phyloP scores from a whole-genome alignment of 108 stramenopile species.

The Cyclotella choctawhatcheeana region DNA sequence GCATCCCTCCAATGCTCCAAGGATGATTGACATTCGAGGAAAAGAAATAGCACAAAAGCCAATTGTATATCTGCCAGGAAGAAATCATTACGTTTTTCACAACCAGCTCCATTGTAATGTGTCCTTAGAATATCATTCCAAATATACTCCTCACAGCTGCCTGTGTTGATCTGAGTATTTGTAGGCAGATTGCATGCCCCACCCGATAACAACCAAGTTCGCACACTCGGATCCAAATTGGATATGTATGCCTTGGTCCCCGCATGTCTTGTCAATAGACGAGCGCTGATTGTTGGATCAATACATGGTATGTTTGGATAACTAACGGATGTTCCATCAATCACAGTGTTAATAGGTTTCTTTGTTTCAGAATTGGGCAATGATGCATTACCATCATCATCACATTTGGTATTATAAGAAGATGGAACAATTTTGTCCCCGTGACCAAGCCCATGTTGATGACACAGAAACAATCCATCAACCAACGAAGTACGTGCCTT shows the following conservation, averaged over 20 bases:
- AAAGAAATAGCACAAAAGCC: conserved; percentile 69
- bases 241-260: conserved; percentile 72
- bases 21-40: conserved; percentile 75
- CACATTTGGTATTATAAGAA: too few species aligned
- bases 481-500: conserved; percentile 40
- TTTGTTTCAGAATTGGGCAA: background rate
- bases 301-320: conserved; percentile 82
- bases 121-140: conserved; percentile 47
- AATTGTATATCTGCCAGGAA: conserved; percentile 84
- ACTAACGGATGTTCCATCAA: conserved; percentile 56
- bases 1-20: conserved; percentile 84
- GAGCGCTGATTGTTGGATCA: conserved; percentile 43
- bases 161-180: background rate
- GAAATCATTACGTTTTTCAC: conserved; percentile 13
- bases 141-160: conserved; percentile 40
- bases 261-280: conserved; percentile 53
- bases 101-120: conserved; percentile 58
- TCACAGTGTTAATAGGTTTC: conserved; percentile 3
- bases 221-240: conserved; percentile 51
- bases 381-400: too few species aligned
- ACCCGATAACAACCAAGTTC: conserved; percentile 59
- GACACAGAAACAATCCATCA: conserved; percentile 19
- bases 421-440: conserved; percentile 78
- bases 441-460: conserved; percentile 9
- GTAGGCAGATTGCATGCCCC: background rate